Base-by-base conservation (phyloP, 352 stramenopile species). In the Globisporangium recalcitrans region DNA sequence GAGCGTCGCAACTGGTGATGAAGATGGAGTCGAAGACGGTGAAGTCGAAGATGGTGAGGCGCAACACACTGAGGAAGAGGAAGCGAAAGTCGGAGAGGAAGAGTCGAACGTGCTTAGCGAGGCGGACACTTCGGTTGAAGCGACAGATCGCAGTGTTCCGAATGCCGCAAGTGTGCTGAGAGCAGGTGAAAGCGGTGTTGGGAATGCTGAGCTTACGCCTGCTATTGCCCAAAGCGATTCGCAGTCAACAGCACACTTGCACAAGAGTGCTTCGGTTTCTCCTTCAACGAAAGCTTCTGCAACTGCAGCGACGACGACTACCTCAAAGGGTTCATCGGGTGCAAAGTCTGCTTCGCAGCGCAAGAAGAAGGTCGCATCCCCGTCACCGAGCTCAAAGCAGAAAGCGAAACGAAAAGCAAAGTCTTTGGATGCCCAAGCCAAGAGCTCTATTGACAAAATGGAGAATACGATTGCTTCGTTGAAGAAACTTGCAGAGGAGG, bases 391-490 rank as follows among this genome's bases (percentile, higher is more conserved):
- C 40, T 1, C 21, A 21, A 49, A 52, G 42, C 40, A 38, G 21
- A 55, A 62, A 54, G 29, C n/a, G 14, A 62, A 55, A 21, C 57
- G 57, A 24, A 62, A 55, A n/a, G 44, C 21, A 1, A 55, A 42
- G 26, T 32, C 42, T 2, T 4, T 22, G 9, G 27, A 42, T 24
- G 56, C 57, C 21, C 44, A 16, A n/a, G 27, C 9, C 29, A 22
- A n/a, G 42, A 29, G 31, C 48, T 71, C 73, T 7, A 67, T 82
- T 3, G 72, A 72, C 47, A 61, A 71, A 24, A 51, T 81, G 62
- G 58, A 69, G 53, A 10, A 71, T 9, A 73, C 64, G 21, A 27
- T 85, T 34, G 67, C 76, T 31, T 74, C 68, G 3, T 52, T 85
- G 29, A 34, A 42, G 8, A 21, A 63, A 9, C 9, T 82, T 11